These are phyloP conservation scores for Paramecium sonneborni DNA, from an alignment of 73 alveolate genomes.

Conservation along the genomic window DNA sequence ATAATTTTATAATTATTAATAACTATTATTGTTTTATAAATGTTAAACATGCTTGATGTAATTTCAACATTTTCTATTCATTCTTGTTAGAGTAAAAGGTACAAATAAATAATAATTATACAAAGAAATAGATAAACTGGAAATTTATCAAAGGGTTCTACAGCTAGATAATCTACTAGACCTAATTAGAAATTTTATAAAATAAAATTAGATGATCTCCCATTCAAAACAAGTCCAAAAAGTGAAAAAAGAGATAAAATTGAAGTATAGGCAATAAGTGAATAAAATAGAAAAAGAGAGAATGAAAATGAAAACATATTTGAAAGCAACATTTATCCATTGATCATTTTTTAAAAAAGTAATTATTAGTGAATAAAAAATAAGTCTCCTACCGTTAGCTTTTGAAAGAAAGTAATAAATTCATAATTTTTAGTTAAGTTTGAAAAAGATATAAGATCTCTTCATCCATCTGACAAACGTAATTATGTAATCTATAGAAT, in stretches of 20 bases:
- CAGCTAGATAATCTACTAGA: not conserved
- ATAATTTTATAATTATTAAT: not conserved
- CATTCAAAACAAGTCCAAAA: not conserved
- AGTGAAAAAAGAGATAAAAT: not conserved
- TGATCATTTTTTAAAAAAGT: not conserved
- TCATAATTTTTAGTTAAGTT: not conserved
- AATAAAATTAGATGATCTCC: not conserved
- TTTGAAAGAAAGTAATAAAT: not conserved
- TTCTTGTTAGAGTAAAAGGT: conserved; percentile 28
- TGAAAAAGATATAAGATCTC: not conserved
- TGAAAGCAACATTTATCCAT: not conserved
- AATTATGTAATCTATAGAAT: not conserved
- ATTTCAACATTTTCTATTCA: not conserved
- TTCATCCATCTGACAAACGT: conserved; percentile 11
- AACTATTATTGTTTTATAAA: not conserved
- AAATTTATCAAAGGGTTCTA: conserved; percentile 6
- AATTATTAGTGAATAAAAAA: not conserved
- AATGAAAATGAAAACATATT: not conserved
- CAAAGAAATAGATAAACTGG: not conserved
- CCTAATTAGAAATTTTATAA: not conserved
- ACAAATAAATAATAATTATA: not conserved
- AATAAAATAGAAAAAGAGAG: not conserved
- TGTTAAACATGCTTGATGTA: conserved; percentile 30
- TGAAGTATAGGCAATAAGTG: not conserved
- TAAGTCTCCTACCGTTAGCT: conserved; percentile 36